A percentile compares a stretch with the other conserved stretches of the same genome.
Evolutionary conservation across 2,329 filamentous ascomycete species (phyloP).

Genomic region (Dendrostoma leiphaemia): DNA sequence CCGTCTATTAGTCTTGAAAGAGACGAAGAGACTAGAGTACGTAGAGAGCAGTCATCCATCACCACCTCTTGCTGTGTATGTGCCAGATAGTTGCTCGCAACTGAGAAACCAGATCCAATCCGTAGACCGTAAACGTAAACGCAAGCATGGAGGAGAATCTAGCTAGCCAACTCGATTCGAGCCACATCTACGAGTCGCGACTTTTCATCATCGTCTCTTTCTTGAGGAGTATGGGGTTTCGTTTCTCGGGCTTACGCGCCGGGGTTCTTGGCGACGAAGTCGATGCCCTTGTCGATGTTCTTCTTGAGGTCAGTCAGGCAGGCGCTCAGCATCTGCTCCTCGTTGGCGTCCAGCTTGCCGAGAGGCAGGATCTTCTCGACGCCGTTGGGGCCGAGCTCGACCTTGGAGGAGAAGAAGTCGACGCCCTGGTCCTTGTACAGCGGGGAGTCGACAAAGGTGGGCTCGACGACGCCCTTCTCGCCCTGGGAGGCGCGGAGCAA

Average conservation of each 20-base stretch:
- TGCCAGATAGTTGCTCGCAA: background rate
- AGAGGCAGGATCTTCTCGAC: constrained; percentile 90
- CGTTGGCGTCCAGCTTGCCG: constrained; percentile 78
- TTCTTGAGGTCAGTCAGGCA: constrained; percentile 81
- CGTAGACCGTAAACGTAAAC: background rate
- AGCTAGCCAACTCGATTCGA: background rate
- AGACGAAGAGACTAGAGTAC: constrained; percentile 11
- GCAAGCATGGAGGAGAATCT: too few relatives aligned
- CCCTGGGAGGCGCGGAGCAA: constrained; percentile 90
- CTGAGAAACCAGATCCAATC: background rate
- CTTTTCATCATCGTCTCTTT: background rate
- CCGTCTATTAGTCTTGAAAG: background rate
- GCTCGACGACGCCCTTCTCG: constrained; percentile 93
- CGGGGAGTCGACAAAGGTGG: constrained; percentile 93
- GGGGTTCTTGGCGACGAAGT: constrained; percentile 59
- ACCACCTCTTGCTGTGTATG: constrained; percentile 4
- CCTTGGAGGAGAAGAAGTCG: constrained; percentile 93
- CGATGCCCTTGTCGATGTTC: constrained; percentile 91
- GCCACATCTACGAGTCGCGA: background rate
- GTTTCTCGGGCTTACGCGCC: constrained; percentile 48
- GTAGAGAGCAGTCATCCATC: constrained; percentile 7
- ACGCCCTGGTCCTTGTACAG: constrained; percentile 98
- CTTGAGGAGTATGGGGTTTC: background rate
- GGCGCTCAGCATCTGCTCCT: constrained; percentile 87
- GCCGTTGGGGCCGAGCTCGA: constrained; percentile 95